Evolutionary conservation across 176 grass and related monocot genomes (phyloP).

Genomic region (Zea mays): Zm-B73-REFERENCE-NAM-5.0 NC_050098.1:12478001-12478500

Average conservation of each 20-base stretch:
- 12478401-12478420: constrained; percentile 25
- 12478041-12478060: no score
- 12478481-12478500: neutral
- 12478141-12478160: constrained; percentile 8
- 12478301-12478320: neutral
- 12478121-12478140: neutral
- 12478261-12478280: neutral
- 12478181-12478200: neutral
- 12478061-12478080: neutral
- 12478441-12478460: constrained; percentile 26
- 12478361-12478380: neutral
- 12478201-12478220: neutral
- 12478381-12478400: neutral
- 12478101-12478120: constrained; percentile 9
- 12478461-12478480: constrained; percentile 36
- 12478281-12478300: neutral
- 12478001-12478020: no score
- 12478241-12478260: neutral
- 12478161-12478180: neutral
- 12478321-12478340: constrained; percentile 25
- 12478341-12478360: constrained; percentile 29
- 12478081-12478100: constrained; percentile 29
- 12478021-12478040: no score
- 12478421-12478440: neutral
- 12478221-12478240: neutral